Percentiles rank a stretch among this genome's conserved stretches.
phyloP scores from a whole-genome alignment of 139 green algal species.

The Micractinium conductrix region DNA sequence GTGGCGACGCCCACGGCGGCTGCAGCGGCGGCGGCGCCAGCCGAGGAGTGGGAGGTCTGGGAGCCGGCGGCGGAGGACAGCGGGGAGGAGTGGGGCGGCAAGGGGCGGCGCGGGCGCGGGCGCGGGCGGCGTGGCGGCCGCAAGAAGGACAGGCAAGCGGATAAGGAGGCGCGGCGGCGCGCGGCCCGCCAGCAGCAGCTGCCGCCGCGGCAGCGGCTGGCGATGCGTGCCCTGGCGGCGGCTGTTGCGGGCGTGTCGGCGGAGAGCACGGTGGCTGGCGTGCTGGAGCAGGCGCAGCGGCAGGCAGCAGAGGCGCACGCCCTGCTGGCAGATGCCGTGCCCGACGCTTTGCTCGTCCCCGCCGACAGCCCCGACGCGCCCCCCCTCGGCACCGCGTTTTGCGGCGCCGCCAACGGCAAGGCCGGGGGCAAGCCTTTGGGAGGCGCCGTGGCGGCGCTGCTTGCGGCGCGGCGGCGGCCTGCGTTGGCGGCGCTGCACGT shows the following conservation, averaged over 20 bases:
- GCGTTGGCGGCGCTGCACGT: background rate
- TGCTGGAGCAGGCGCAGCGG: constrained; percentile 26
- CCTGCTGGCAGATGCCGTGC: background rate
- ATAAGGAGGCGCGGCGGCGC: background rate
- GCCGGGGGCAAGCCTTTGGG: background rate
- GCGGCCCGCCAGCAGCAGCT: background rate
- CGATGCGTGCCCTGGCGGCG: background rate
- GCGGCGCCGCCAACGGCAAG: background rate
- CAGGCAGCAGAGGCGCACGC: constrained; percentile 20
- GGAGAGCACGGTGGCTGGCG: background rate
- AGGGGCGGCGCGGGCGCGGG: background rate
- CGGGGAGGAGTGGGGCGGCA: constrained; percentile 21
- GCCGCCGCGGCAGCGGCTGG: constrained; percentile 26
- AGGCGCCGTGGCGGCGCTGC: constrained; percentile 4
- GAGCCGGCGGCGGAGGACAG: constrained; percentile 9
- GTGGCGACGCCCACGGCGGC: background rate
- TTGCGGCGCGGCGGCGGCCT: background rate
- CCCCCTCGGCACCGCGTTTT: background rate
- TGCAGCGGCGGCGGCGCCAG: background rate
- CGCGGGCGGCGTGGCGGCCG: background rate
- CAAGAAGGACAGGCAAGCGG: constrained; percentile 8
- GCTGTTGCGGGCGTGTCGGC: background rate
- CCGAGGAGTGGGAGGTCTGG: constrained; percentile 22
- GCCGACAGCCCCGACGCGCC: constrained; percentile 1
- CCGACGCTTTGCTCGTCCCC: constrained; percentile 8